These are phyloP conservation scores for Pistacia integerrima DNA, from an alignment of 345 rosid genomes.

Conservation along the genomic window DNA sequence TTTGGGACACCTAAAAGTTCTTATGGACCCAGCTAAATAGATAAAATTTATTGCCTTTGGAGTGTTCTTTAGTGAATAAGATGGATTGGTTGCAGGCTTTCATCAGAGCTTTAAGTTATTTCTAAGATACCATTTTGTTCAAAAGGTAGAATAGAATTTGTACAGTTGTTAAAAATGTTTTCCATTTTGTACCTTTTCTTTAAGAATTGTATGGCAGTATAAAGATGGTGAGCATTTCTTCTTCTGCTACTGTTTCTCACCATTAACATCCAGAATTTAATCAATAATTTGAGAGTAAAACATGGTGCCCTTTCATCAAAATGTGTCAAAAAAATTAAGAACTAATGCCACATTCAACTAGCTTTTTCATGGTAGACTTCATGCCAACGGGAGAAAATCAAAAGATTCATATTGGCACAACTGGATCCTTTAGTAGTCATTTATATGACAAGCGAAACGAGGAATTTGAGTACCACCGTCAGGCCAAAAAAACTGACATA, in stretches of 20 bases:
- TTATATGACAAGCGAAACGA: neutral
- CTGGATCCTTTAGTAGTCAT: no score
- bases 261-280: neutral
- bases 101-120: neutral
- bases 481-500: neutral
- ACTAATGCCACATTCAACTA: no score
- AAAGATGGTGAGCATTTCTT: neutral
- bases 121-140: neutral
- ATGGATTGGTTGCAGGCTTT: neutral
- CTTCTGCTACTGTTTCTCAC: neutral
- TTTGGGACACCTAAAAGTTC: conserved; percentile 56
- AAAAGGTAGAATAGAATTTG: neutral
- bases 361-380: no score
- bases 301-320: no score
- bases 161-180: neutral
- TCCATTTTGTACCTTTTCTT: neutral
- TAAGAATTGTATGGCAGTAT: neutral
- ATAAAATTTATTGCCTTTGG: neutral
- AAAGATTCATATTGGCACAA: no score
- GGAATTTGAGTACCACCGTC: neutral
- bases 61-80: neutral
- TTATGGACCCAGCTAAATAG: neutral
- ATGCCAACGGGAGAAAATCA: no score
- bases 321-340: no score
- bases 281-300: neutral